Evolutionary conservation across 176 grass and related monocot species (phyloP).

Genomic region (Hyparrhenia diplandra): DNA sequence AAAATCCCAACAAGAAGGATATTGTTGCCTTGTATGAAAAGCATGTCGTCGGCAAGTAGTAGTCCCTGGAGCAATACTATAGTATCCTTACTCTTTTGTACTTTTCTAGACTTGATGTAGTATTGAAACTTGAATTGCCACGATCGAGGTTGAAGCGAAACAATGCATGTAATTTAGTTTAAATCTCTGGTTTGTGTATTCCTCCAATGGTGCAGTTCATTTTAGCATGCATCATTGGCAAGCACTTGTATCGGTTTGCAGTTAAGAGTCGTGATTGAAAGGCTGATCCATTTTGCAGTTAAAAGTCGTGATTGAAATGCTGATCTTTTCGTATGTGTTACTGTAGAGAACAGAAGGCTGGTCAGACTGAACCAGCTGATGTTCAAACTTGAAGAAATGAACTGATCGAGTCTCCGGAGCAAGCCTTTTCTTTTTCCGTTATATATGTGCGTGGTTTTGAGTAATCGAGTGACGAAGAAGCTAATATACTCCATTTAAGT

Average conservation of each 20-base stretch:
- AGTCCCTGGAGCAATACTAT: neutral
- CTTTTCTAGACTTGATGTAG: neutral
- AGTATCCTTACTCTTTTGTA: neutral
- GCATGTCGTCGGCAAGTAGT: constrained; percentile 55
- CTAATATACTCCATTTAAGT: too few relatives aligned
- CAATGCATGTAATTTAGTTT: neutral
- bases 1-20: constrained; percentile 97
- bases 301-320: too few relatives aligned
- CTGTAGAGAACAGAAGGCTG: neutral
- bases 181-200: neutral
- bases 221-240: constrained; percentile 5
- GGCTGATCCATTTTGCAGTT: too few relatives aligned
- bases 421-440: neutral
- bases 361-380: neutral
- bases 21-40: constrained; percentile 86
- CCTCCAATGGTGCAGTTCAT: neutral
- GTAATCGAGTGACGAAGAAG: neutral
- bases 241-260: neutral
- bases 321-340: neutral
- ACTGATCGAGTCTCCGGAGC: neutral
- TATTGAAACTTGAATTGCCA: neutral
- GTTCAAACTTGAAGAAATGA: neutral
- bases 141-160: constrained; percentile 2
- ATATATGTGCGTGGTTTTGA: neutral
- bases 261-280: neutral